Conservation (phyloP, 192 early-diverging fungal genomes). For the Kickxella alabastrina region DNA sequence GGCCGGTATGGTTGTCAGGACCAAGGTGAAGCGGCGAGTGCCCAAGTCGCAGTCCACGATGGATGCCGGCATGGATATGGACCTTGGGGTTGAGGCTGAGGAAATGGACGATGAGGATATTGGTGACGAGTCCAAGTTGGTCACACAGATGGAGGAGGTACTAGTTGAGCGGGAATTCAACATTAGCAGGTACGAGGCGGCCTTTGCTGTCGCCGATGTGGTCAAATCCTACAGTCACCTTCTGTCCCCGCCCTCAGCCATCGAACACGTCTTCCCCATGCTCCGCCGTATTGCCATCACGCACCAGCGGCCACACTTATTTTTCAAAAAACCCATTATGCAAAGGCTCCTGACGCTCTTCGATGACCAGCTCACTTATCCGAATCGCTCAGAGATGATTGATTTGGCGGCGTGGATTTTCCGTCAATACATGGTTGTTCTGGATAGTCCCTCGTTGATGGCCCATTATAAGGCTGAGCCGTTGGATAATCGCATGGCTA, state of each 20-base stretch:
- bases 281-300: conserved; percentile 35
- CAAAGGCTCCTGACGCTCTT: conserved; percentile 30
- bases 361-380: conserved; percentile 23
- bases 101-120: not conserved
- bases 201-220: conserved; percentile 38
- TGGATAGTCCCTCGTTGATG: conserved; percentile 20
- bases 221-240: conserved; percentile 30
- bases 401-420: conserved; percentile 45
- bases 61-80: not conserved
- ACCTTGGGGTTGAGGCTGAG: not conserved
- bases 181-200: conserved; percentile 23
- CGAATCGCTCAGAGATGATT: conserved; percentile 23
- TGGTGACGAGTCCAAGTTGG: conserved; percentile 6
- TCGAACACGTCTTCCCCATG: conserved; percentile 42
- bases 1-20: conserved; percentile 23
- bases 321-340: conserved; percentile 31
- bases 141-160: conserved; percentile 4
- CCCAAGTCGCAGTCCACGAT: not conserved
- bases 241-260: conserved; percentile 28
- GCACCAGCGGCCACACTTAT: conserved; percentile 24
- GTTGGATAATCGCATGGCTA: conserved; percentile 27
- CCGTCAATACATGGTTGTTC: conserved; percentile 41
- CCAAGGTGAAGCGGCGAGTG: conserved; percentile 15
- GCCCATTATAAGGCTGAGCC: conserved; percentile 29
- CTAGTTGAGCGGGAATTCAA: conserved; percentile 32